phyloP scores from a whole-genome alignment of 306 rosid genomes.

The Vigna trinervia region DNA sequence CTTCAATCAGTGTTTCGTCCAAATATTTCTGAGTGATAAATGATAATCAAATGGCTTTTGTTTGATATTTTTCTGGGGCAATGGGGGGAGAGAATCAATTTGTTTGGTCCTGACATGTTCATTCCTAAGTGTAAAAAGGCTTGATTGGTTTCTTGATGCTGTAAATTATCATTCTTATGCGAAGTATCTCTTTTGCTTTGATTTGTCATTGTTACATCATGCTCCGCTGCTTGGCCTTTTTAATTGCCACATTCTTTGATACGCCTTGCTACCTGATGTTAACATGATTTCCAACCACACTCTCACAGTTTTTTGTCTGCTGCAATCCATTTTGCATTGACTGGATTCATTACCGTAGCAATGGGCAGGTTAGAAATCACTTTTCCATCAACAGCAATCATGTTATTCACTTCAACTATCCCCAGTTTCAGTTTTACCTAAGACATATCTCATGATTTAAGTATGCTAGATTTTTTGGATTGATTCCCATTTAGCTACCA shows the following conservation, averaged over 20 bases:
- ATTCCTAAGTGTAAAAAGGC: background rate
- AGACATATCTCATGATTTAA: background rate
- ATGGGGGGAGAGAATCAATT: background rate
- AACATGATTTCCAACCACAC: background rate
- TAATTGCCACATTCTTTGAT: background rate
- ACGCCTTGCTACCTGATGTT: background rate
- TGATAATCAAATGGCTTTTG: background rate
- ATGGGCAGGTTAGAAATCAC: background rate
- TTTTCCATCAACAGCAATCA: background rate
- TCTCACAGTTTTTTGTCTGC: background rate
- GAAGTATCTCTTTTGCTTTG: constrained; percentile 15
- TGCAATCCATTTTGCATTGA: constrained; percentile 1
- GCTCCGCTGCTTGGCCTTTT: background rate
- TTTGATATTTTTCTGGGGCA: background rate
- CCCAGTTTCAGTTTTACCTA: background rate
- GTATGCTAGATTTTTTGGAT: background rate
- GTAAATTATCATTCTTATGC: constrained; percentile 1
- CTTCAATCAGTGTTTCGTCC: constrained; percentile 9
- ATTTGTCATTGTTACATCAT: constrained; percentile 4
- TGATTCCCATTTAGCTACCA: constrained; percentile 9
- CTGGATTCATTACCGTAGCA: background rate
- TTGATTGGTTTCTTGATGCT: background rate
- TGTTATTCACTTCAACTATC: background rate
- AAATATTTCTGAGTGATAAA: constrained; percentile 19
- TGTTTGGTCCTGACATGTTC: background rate